Base-by-base conservation (phyloP, 2,329 filamentous ascomycete genomes). In the Cladorrhinum sp. region DNA sequence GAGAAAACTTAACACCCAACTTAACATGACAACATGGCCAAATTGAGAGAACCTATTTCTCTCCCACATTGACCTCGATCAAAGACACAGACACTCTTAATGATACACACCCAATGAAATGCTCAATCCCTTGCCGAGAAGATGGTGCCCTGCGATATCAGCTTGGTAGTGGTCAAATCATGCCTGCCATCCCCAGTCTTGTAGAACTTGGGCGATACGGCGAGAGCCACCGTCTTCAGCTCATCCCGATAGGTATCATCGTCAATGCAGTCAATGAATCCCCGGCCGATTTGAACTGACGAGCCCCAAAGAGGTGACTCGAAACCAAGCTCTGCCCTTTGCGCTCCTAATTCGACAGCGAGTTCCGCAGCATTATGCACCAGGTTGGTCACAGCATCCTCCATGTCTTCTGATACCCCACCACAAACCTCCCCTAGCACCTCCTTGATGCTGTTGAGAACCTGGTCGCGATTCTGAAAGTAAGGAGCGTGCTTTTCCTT, bases 291-390 rank as follows among this genome's bases (percentile, higher is more conserved):
- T 48, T 48, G 23, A 6, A 65, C 45, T 6, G 29, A 18, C 7
- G 48, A 50, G 8, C 57, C 62, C 16, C 20, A 50, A 2, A 12
- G 27, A 2, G 61, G 56, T 22, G 51, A 25, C 24, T 60, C 50
- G 10, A 65, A 52, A 1, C 56, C 61, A 7, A 65, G 59, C 38
- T 61, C 51, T 18, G 63, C 57, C 8, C 63, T 36, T 41, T 65
- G 63, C 16, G 51, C 57, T 0, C 63, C 63, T 29, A 65, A 61
- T 56, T 65, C 58, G 18, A 65, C 59, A 0, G 63, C 61, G 10
- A 65, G 62, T 49, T 63, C 61, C 10, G 61, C 59, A 5, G 61
- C 63, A n/a, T 29, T 23, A 36, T 20, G n/a, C 23, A 53, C 50
- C n/a, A 61, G 49, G 6, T 54, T n/a, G 4, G 22, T 18, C 16